Percentiles rank a stretch among this genome's conserved stretches.
These are phyloP conservation scores for Sechiopsis laciniata DNA, from an alignment of 306 rosid species.

Conservation along the genomic window DNA sequence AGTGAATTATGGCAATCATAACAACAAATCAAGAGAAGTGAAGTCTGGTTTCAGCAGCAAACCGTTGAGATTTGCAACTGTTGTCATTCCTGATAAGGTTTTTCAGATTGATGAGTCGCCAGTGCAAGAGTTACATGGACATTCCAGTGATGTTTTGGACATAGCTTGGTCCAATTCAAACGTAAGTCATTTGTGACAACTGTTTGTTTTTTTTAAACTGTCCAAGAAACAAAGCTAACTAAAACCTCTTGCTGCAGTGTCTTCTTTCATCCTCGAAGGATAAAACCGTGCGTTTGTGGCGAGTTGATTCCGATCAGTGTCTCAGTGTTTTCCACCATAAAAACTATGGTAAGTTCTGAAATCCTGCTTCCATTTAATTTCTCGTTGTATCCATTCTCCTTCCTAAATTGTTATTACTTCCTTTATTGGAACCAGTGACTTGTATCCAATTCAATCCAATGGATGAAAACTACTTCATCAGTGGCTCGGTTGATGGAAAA, in stretches of 20 bases:
- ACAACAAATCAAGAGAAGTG: conserved; percentile 30
- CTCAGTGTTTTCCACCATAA: conserved; percentile 56
- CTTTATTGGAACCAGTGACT: conserved; percentile 52
- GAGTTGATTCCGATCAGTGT: conserved; percentile 50
- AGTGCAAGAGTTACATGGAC: conserved; percentile 60
- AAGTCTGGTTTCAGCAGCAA: conserved; percentile 38
- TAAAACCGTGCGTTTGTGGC: conserved; percentile 81
- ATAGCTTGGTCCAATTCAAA: conserved; percentile 87
- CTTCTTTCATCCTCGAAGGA: conserved; percentile 91
- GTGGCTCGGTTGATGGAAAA: conserved; percentile 89
- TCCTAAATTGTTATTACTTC: conserved; percentile 11
- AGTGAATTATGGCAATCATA: conserved; percentile 23
- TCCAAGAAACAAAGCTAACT: conserved; percentile 22
- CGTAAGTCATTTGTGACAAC: conserved; percentile 43
- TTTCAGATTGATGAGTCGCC: conserved; percentile 67
- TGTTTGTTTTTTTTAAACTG: not conserved
- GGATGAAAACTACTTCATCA: conserved; percentile 64
- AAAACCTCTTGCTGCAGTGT: conserved; percentile 43
- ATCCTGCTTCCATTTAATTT: not conserved
- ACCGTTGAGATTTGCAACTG: conserved; percentile 33
- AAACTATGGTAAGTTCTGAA: conserved; percentile 53
- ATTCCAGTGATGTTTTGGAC: conserved; percentile 71
- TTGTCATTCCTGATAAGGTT: conserved; percentile 58
- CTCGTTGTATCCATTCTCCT: conserved; percentile 1
- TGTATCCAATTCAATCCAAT: conserved; percentile 86